phyloP scores from a whole-genome alignment of 805 yeast species.

The Maudiozyma bulderi region DNA sequence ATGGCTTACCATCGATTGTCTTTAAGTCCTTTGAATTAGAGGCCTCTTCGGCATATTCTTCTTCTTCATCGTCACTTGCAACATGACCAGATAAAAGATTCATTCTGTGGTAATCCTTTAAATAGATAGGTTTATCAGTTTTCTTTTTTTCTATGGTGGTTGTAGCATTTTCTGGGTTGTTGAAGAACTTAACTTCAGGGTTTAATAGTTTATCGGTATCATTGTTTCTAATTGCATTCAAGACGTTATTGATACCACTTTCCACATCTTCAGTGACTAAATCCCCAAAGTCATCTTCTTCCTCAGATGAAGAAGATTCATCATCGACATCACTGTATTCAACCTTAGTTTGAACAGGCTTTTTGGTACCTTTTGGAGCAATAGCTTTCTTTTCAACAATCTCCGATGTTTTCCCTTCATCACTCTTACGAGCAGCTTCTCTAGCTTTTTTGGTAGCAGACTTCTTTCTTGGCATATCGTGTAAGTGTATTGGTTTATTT shows the following conservation, averaged over 20 bases:
- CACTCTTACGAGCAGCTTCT: slow-evolving; percentile 29
- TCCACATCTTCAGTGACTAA: slow-evolving; percentile 81
- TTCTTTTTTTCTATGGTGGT: slow-evolving; percentile 7
- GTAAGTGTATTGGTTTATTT: not conserved
- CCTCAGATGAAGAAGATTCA: slow-evolving; percentile 37
- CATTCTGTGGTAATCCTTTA: slow-evolving; percentile 89
- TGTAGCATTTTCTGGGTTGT: slow-evolving; percentile 38
- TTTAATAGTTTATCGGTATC: slow-evolving; percentile 54
- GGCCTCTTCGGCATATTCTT: slow-evolving; percentile 39
- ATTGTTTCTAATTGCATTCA: slow-evolving; percentile 57
- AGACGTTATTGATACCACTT: slow-evolving; percentile 60
- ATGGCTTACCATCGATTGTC: slow-evolving; percentile 34
- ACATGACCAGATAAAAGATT: slow-evolving; percentile 61
- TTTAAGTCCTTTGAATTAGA: slow-evolving; percentile 21
- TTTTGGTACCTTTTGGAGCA: not conserved
- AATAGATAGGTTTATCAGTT: slow-evolving; percentile 64
- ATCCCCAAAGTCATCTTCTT: slow-evolving; percentile 89
- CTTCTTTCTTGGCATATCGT: slow-evolving; percentile 76
- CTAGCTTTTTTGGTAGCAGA: slow-evolving; percentile 68
- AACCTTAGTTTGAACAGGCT: not conserved
- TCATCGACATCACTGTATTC: slow-evolving; percentile 27
- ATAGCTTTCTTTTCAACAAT: not conserved
- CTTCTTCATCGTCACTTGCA: slow-evolving; percentile 44
- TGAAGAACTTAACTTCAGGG: slow-evolving; percentile 64
- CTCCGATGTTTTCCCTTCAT: slow-evolving; percentile 8